These are phyloP conservation scores for Turnera subulata DNA, from an alignment of 345 rosid genomes.

Conservation along the genomic window DNA sequence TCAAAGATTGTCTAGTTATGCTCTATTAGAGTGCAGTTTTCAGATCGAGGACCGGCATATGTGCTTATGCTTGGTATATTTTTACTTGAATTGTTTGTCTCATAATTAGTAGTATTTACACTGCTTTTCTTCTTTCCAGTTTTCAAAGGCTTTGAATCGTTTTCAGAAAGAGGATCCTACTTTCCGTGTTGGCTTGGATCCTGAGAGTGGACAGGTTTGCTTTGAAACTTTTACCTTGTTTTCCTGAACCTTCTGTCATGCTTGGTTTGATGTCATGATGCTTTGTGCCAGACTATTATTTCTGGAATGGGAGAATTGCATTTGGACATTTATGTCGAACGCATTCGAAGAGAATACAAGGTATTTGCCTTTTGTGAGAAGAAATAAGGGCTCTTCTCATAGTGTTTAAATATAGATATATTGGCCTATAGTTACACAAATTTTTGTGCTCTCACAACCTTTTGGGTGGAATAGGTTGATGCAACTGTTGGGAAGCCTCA, in stretches of 20 bases:
- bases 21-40: not conserved
- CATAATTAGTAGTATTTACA: not conserved
- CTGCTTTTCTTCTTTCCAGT: constrained; percentile 34
- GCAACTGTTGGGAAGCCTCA: constrained; percentile 98
- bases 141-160: constrained; percentile 95
- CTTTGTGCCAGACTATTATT: constrained; percentile 72
- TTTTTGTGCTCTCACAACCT: not conserved
- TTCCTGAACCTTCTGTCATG: not conserved
- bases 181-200: constrained; percentile 96
- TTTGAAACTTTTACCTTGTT: constrained; percentile 6
- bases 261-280: constrained; percentile 2
- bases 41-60: not conserved
- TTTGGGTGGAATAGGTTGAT: constrained; percentile 57
- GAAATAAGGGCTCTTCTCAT: not conserved
- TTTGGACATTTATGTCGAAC: constrained; percentile 92
- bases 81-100: not conserved
- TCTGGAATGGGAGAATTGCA: constrained; percentile 99
- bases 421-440: too few species aligned
- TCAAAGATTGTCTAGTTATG: not conserved
- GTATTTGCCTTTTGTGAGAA: constrained; percentile 29
- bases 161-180: constrained; percentile 98
- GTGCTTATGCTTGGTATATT: not conserved
- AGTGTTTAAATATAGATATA: not conserved
- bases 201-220: constrained; percentile 92
- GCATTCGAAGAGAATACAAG: constrained; percentile 93